phyloP scores from a whole-genome alignment of 805 yeast genomes.

The Phaffomyces antillensis region DNA sequence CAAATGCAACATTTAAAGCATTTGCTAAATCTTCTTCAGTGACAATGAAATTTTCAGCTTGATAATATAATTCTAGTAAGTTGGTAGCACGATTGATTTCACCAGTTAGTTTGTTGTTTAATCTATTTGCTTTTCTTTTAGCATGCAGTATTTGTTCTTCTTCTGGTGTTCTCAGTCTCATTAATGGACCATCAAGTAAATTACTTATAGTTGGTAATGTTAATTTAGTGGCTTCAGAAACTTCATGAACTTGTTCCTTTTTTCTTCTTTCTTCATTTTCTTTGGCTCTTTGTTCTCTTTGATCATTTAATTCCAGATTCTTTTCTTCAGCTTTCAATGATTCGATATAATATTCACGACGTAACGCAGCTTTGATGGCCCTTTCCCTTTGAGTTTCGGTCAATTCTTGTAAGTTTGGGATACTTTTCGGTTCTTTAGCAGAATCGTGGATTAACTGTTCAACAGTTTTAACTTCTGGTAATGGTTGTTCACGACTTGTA shows the following conservation, averaged over 20 bases:
- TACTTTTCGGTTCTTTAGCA: constrained; percentile 38
- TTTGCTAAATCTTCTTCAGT: constrained; percentile 58
- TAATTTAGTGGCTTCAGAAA: constrained; percentile 45
- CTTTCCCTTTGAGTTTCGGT: constrained; percentile 23
- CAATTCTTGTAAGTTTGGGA: constrained; percentile 17
- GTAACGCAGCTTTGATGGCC: constrained; percentile 46
- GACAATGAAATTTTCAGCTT: constrained; percentile 60
- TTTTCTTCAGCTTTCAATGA: constrained; percentile 36
- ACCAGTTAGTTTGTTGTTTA: constrained; percentile 42
- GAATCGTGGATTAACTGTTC: constrained; percentile 50
- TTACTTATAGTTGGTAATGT: constrained; percentile 78
- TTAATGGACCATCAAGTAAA: constrained; percentile 58
- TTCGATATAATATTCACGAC: constrained; percentile 64
- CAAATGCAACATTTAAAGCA: constrained; percentile 52
- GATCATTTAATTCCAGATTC: constrained; percentile 28
- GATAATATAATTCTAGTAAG: constrained; percentile 66
- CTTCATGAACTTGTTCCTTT: constrained; percentile 33
- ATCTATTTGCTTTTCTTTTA: constrained; percentile 64
- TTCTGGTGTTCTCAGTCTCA: constrained; percentile 66
- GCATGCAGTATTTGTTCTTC: constrained; percentile 50
- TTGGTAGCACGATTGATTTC: constrained; percentile 47
- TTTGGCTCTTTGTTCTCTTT: constrained; percentile 21
- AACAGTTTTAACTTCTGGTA: constrained; percentile 50
- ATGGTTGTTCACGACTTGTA: constrained; percentile 48
- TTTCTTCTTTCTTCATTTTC: constrained; percentile 22